Conservation (phyloP, 345 rosid species). For the thale cress (Arabidopsis thaliana) region DNA sequence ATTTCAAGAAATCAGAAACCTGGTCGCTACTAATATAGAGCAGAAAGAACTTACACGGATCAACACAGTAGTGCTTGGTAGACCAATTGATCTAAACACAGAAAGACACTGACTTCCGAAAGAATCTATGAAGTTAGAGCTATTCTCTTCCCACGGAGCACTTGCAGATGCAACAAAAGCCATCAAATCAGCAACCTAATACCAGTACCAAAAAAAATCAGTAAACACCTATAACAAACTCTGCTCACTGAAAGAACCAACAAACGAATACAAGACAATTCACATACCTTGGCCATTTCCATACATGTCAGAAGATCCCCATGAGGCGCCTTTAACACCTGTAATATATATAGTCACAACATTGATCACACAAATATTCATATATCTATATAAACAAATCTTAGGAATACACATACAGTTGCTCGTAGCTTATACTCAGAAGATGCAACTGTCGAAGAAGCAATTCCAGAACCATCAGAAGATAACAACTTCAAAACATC, state of each 20-base stretch:
- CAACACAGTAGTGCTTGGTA: conserved; percentile 86
- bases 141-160: conserved; percentile 58
- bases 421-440: conserved; percentile 72
- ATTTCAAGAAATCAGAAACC: not conserved
- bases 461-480: conserved; percentile 47
- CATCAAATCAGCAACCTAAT: conserved; percentile 91
- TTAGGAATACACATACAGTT: conserved; percentile 56
- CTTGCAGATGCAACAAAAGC: conserved; percentile 90
- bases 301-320: conserved; percentile 80
- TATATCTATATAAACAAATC: not conserved
- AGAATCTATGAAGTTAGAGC: conserved; percentile 64
- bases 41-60: conserved; percentile 71
- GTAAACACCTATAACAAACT: conserved; percentile 6
- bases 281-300: conserved; percentile 91
- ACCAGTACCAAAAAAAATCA: conserved; percentile 17
- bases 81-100: conserved; percentile 79
- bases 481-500: conserved; percentile 61
- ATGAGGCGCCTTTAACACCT: conserved; percentile 87
- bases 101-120: conserved; percentile 90
- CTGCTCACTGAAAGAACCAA: not conserved
- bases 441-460: conserved; percentile 63
- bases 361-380: not conserved
- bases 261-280: not conserved
- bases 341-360: conserved; percentile 3
- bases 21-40: conserved; percentile 12